Conservation (phyloP, 163 green algal genomes). For the Coccomyxa subellipsoidea region DNA sequence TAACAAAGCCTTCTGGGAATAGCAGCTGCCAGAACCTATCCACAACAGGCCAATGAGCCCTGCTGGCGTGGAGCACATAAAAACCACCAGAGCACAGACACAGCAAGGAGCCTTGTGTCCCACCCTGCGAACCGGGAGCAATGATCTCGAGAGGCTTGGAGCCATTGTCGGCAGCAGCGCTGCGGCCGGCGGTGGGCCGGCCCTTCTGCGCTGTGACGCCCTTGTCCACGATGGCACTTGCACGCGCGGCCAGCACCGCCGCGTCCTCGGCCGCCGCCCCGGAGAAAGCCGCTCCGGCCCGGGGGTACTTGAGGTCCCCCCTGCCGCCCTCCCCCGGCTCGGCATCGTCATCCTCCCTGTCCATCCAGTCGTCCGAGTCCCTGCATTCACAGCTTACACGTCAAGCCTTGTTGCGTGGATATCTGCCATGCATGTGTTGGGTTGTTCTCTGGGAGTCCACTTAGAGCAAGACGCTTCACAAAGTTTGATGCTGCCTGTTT, state of each 20-base stretch:
- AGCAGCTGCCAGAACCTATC: too few relatives aligned
- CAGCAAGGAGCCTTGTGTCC: background rate
- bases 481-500: too few relatives aligned
- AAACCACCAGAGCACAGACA: background rate
- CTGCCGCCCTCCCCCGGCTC: background rate
- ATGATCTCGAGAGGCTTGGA: background rate
- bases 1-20: too few relatives aligned
- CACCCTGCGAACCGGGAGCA: background rate
- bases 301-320: background rate
- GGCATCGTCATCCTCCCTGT: background rate
- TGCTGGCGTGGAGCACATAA: too few relatives aligned
- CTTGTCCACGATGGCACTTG: background rate
- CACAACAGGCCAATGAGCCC: too few relatives aligned
- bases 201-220: background rate
- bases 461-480: too few relatives aligned
- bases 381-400: background rate
- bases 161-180: background rate
- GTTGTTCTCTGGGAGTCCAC: too few relatives aligned
- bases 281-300: background rate
- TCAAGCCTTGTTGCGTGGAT: background rate
- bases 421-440: background rate
- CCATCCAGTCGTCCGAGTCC: constrained; percentile 7
- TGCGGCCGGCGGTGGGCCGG: background rate
- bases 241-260: background rate
- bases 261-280: background rate